Evolutionary conservation across 1,284 basidiomycete genomes (phyloP), one percentile per base, ranked within the genome.

Genomic region (Ceratobasidium sp.): DNA sequence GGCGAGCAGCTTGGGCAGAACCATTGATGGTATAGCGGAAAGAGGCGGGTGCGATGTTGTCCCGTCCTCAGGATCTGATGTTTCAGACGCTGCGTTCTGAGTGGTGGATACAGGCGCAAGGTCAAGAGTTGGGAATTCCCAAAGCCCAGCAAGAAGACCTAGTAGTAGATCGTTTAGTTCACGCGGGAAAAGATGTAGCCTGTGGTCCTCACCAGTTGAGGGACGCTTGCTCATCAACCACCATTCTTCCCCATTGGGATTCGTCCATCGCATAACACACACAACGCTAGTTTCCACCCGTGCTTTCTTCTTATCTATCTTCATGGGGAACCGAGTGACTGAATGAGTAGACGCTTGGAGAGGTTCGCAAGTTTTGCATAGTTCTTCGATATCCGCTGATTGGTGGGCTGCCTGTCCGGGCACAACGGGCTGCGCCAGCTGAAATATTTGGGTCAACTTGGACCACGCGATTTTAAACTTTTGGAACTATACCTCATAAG

Each of bases 111-210:
- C 27, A 11, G 65, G 34, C 16, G 65, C 19, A 16, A 82, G 75
- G 51, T 81, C 79, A 29, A 86, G 81, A 14, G 91, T 89, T 46
- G 92, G 92, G 82, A 95, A 95, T 79, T 95, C 93, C 80, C 90
- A 90, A 46, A 98, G 83, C 5, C 95, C 94, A 24, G 94, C 96
- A 46, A 98, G 85, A 61, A 97, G 89, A 51, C 96, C 96, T 96
- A 79, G 48, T 48, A n/a, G 77, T 68, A 53, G 65, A 71, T 78
- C 78, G 78, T 63, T 75, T 65, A n/a, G 78, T 75, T 34, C 54
- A 13, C 31, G 49, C 34, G 43, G 75, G 61, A 39, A 66, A 58
- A 63, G 83, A 63, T 41, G 19, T 13, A 8, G 19, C 8, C 16
- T 48, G 29, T 27, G 29, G 61, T 81, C 39, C 34, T 79, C 79